phyloP scores from a whole-genome alignment of 2,329 filamentous ascomycete species.

The Aphanocladium album region DNA sequence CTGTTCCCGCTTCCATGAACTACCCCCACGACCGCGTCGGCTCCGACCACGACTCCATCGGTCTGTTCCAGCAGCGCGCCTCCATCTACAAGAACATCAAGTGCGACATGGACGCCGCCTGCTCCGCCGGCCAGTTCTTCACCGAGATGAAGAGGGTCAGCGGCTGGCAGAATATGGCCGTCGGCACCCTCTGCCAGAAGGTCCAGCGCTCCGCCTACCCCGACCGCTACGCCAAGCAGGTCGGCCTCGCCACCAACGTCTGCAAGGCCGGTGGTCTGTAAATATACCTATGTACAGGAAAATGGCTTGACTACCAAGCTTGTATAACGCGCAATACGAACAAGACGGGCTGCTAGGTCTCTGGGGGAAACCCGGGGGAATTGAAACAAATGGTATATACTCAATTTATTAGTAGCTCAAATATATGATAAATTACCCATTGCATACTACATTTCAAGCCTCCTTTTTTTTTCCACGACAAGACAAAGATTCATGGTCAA shows the following conservation, averaged over 20 bases:
- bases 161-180: constrained; percentile 19
- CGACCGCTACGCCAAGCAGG: constrained; percentile 16
- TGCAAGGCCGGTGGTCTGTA: constrained; percentile 19
- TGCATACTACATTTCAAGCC: background rate
- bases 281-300: background rate
- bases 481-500: too few species aligned
- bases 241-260: constrained; percentile 15
- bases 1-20: constrained; percentile 17
- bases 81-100: constrained; percentile 18
- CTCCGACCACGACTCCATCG: constrained; percentile 20
- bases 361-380: background rate
- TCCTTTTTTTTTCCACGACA: too few species aligned
- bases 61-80: constrained; percentile 22
- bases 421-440: background rate
- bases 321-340: background rate
- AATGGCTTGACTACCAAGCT: background rate
- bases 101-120: constrained; percentile 20
- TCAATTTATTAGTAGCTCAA: background rate
- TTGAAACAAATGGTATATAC: background rate
- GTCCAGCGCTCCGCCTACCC: constrained; percentile 21
- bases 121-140: constrained; percentile 20
- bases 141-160: constrained; percentile 17
- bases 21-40: constrained; percentile 18
- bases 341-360: background rate
- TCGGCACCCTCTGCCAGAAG: constrained; percentile 20